Evolutionary conservation across 768 basidiomycete genomes (phyloP), one percentile per base, ranked within the genome.

Genomic region (Ephemerocybe angulata): DNA sequence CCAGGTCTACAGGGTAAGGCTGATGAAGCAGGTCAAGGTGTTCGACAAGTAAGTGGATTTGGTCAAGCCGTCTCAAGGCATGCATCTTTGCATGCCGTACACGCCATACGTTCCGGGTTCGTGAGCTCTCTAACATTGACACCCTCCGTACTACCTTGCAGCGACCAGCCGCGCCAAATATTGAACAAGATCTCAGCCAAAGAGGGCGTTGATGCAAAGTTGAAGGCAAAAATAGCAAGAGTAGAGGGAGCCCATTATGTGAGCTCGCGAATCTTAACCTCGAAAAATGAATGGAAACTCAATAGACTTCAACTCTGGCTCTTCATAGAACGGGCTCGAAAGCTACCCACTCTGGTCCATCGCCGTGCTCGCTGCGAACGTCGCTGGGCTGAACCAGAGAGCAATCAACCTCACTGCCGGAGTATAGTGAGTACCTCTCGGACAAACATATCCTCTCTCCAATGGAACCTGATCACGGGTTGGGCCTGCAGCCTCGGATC

Each of bases 41-140:
- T 40, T 60, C 4, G 52, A 54, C 8, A 67, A 58, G 64, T 67
- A 46, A 37, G 63, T 60, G n/a, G n/a, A n/a, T 25, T 44, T 8
- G 33, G 33, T 35, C 17, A 35, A 35, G 8, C 17, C n/a, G n/a
- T n/a, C n/a, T n/a, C n/a, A n/a, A n/a, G 33, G 17, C 17, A 35
- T 8, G 33, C 33, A 35, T 8, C 33, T 8, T 35, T 8, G 8
- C 33, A 35, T 8, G 8, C 8, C 33, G 8, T 17, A 35, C 17
- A 35, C 33, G 8, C 8, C 8, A 35, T 8, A 17, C 10, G 33
- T 8, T 8, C 10, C 8, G 17, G 33, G n/a, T 25, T 13, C 24
- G 17, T 28, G 38, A 37, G 3, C 22, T 25, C 10, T 30, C 8
- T 22, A 17, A 29, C 29, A 15, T 17, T 2, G 21, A 28, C 27